Base-by-base conservation (phyloP, 2,329 filamentous ascomycete genomes). In the Aspergillus ruber region DNA sequence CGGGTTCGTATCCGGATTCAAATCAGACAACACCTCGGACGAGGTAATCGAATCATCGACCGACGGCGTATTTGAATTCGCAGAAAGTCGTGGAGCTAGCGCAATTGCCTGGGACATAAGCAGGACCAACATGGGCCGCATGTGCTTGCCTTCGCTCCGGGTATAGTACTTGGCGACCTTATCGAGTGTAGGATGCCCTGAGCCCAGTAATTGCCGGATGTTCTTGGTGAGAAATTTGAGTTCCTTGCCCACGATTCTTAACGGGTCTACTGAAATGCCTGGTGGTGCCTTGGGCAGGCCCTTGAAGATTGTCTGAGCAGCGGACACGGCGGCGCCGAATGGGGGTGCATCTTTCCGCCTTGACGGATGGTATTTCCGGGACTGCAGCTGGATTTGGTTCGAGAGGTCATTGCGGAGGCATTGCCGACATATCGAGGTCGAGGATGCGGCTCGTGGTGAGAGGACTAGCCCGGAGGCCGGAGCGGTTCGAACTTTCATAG, bases 121-220 rank as follows among this genome's bases (percentile, higher is more conserved):
- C 52, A 98, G 81, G 25, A 98, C 90, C 51, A 98, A 86, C 68
- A 96, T 81, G 25, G 93, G 93, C 56, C 93, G 85, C 58, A 98
- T 85, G 70, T 97, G 93, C 74, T 98, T 98, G 53, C 93, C 93
- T 75, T 97, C 90, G 50, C 88, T 88, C 62, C 91, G 87, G 18
- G 93, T 95, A 69, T 98, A 98, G 76, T 98, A 98, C 72, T 98
- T 98, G 45, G 93, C 90, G 23, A 90, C 91, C 38, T 88, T 90
- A 65, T 97, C 93, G 50, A 98, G 80, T 41, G 90, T 90, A 0
- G 93, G 93, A 65, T 98, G 91, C 5, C 91, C 91, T 0, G 90
- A 96, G 5, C 91, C 91, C 13, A 97, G 75, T n/a, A 97, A 77
- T 64, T 94, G 87, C 51, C 88, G 81, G 69, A 97, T 95, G 61